Conservation (phyloP, 805 yeast species). For the Hanseniaspora taiwanica region DNA sequence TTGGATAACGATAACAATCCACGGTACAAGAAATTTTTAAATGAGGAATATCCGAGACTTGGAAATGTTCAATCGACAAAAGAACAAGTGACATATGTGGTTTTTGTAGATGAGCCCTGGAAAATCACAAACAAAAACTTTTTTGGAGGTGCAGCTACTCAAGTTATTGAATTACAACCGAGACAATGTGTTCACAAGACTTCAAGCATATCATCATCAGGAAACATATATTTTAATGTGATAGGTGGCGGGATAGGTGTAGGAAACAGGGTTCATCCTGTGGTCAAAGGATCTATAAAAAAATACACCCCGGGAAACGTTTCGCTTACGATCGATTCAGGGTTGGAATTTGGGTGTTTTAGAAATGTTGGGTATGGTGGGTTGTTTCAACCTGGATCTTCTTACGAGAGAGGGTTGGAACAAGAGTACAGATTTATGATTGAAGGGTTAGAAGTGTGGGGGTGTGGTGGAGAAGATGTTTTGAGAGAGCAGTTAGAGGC, state of each 20-base stretch:
- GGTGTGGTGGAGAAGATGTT: constrained; percentile 72
- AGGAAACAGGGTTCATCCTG: constrained; percentile 54
- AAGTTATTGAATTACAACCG: constrained; percentile 60
- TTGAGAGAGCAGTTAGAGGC: constrained; percentile 59
- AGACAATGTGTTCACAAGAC: constrained; percentile 40
- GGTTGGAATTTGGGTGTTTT: constrained; percentile 70
- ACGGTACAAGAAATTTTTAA: constrained; percentile 38
- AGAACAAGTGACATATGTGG: constrained; percentile 45
- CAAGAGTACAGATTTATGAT: constrained; percentile 63
- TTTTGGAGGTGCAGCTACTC: constrained; percentile 50
- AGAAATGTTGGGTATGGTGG: constrained; percentile 54
- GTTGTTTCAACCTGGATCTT: constrained; percentile 27
- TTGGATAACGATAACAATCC: constrained; percentile 13
- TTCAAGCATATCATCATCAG: constrained; percentile 11
- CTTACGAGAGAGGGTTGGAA: constrained; percentile 12
- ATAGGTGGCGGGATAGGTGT: constrained; percentile 74
- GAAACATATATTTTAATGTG: constrained; percentile 52
- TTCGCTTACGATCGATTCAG: constrained; percentile 63
- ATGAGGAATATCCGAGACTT: constrained; percentile 31
- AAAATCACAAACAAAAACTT: constrained; percentile 50
- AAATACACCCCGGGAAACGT: constrained; percentile 60
- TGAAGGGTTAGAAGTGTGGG: constrained; percentile 81
- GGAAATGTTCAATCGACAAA: constrained; percentile 12
- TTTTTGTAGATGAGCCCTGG: constrained; percentile 66
- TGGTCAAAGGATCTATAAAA: constrained; percentile 30